A percentile compares a stretch with the other conserved stretches of the same genome.
Evolutionary conservation across 371 early-diverging fungal genomes (phyloP).

Genomic region (Mortierella sp.): DNA sequence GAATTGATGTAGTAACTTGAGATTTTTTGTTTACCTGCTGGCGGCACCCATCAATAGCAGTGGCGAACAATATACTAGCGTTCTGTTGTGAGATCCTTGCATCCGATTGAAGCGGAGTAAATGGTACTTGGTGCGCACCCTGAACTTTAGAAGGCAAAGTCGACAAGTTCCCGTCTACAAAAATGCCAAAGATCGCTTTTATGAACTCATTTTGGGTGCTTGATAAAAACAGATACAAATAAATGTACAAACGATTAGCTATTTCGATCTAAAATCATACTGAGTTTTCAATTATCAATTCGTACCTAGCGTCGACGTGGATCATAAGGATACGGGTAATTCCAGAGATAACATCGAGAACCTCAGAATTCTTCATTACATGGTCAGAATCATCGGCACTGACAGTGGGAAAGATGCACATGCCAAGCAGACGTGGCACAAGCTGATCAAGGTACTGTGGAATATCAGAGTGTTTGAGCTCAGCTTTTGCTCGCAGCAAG

Average conservation of each 20-base stretch:
- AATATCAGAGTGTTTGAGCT: slow-evolving; percentile 61
- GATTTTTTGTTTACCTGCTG: slow-evolving; percentile 61
- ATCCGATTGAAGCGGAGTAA: slow-evolving; percentile 40
- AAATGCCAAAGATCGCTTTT: slow-evolving; percentile 63
- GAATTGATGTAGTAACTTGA: neutral
- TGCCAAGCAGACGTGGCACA: slow-evolving; percentile 62
- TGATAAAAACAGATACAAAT: neutral
- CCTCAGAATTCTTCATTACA: slow-evolving; percentile 53
- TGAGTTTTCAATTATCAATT: neutral
- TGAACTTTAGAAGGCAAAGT: slow-evolving; percentile 15
- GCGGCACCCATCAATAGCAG: slow-evolving; percentile 66
- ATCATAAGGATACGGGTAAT: slow-evolving; percentile 63
- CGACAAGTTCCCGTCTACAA: slow-evolving; percentile 61
- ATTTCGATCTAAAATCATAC: neutral
- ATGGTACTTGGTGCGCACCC: slow-evolving; percentile 25
- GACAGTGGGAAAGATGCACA: slow-evolving; percentile 63
- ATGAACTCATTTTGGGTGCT: slow-evolving; percentile 65
- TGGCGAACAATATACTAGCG: slow-evolving; percentile 63
- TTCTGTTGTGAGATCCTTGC: slow-evolving; percentile 61
- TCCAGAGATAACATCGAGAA: slow-evolving; percentile 59
- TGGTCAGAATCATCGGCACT: slow-evolving; percentile 30
- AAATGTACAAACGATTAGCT: neutral
- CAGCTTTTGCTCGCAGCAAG: slow-evolving; percentile 60
- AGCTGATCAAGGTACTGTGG: slow-evolving; percentile 60
- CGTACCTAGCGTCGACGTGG: slow-evolving; percentile 60